Percentiles rank a stretch among this genome's conserved stretches.
These are phyloP conservation scores for Yarrowia yakushimensis DNA, from an alignment of 805 yeast species.

Conservation along the genomic window DNA sequence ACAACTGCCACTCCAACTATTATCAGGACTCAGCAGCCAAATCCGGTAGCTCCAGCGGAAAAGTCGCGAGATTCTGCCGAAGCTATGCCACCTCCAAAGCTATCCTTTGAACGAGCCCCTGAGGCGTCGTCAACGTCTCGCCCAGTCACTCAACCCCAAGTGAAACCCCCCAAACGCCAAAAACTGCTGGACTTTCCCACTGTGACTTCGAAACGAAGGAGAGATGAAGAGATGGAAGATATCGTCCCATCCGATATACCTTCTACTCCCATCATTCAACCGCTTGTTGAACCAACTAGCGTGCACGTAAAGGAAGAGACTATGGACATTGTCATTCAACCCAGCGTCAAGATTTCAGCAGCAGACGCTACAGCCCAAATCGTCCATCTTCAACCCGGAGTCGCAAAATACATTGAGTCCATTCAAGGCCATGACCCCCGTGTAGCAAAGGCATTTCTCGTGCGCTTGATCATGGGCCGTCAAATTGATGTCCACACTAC, in stretches of 20 bases:
- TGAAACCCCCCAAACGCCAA: no score
- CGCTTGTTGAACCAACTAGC: no score
- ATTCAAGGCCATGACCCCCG: background rate
- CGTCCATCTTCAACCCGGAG: background rate
- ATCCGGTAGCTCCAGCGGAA: no score
- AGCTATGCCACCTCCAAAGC: no score
- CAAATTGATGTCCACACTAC: background rate
- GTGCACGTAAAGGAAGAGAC: background rate
- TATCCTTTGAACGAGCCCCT: no score
- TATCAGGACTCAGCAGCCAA: no score
- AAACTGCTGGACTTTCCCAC: background rate
- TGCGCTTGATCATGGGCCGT: background rate
- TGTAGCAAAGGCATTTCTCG: background rate
- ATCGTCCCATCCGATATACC: background rate
- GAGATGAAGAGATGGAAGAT: background rate
- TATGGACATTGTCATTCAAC: background rate
- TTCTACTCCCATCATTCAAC: background rate
- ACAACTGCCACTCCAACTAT: no score
- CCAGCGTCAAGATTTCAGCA: background rate
- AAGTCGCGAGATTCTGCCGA: no score
- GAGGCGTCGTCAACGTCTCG: no score
- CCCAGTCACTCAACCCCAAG: no score
- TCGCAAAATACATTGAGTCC: background rate
- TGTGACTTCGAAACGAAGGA: background rate
- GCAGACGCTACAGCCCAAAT: background rate